phyloP scores from a whole-genome alignment of 2,329 filamentous ascomycete species.

The Whalleya microplaca region DNA sequence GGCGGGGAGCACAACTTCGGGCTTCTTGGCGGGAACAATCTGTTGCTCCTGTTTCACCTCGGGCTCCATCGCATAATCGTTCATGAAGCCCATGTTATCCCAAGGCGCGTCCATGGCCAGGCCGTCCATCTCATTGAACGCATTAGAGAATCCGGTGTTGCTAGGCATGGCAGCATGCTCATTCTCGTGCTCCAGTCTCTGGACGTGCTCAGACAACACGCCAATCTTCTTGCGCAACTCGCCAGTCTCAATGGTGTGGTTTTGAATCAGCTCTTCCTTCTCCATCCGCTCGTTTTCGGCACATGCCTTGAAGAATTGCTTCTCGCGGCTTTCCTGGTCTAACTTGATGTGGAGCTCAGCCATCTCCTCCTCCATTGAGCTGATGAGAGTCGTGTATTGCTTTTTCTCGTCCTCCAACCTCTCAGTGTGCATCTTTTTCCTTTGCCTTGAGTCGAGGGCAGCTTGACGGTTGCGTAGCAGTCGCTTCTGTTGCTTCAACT shows the following conservation, averaged over 20 bases:
- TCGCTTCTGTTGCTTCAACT: conserved; percentile 97
- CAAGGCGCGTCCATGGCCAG: conserved; percentile 81
- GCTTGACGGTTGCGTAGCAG: conserved; percentile 93
- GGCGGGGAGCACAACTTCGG: conserved; percentile 48
- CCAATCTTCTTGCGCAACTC: conserved; percentile 92
- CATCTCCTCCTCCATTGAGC: conserved; percentile 78
- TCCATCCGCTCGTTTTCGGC: conserved; percentile 79
- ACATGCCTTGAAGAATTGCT: conserved; percentile 74
- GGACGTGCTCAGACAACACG: conserved; percentile 74
- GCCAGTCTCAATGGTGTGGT: conserved; percentile 86
- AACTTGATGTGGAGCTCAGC: conserved; percentile 68
- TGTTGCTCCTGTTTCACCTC: conserved; percentile 65
- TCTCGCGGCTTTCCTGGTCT: conserved; percentile 72
- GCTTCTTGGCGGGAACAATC: conserved; percentile 58
- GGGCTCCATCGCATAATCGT: conserved; percentile 67
- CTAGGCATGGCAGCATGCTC: conserved; percentile 65
- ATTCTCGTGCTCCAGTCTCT: conserved; percentile 71
- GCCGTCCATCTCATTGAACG: conserved; percentile 82
- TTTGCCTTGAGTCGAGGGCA: conserved; percentile 93
- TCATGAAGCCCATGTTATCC: conserved; percentile 80
- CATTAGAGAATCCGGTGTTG: conserved; percentile 67
- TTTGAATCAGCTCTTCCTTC: conserved; percentile 88
- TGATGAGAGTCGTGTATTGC: conserved; percentile 77
- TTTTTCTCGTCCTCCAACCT: conserved; percentile 97
- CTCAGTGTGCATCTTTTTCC: conserved; percentile 98